Conservation (phyloP, 306 rosid species). For the Sindora glabra region DNA sequence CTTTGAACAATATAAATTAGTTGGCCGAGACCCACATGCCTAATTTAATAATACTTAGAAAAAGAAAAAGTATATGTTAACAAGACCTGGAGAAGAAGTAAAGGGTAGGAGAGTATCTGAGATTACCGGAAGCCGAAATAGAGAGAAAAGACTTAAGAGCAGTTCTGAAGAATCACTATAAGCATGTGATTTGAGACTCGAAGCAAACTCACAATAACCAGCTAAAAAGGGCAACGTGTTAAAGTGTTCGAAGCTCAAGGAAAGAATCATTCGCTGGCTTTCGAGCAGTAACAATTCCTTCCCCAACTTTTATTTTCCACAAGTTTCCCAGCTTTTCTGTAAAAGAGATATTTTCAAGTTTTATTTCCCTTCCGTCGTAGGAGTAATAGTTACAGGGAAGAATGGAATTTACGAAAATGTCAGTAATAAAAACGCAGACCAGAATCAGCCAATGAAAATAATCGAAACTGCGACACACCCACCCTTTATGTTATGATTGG, state of each 20-base stretch:
- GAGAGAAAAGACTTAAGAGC: not conserved
- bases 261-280: slow-evolving; percentile 36
- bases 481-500: no score
- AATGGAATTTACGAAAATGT: not conserved
- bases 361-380: not conserved
- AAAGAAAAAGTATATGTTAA: not conserved
- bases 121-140: slow-evolving; percentile 27
- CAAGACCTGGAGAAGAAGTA: not conserved
- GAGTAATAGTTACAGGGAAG: no score
- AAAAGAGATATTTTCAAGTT: not conserved
- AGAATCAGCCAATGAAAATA: no score
- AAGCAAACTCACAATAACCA: not conserved
- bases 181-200: slow-evolving; percentile 12
- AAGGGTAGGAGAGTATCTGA: slow-evolving; percentile 11
- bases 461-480: not conserved
- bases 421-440: no score
- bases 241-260: slow-evolving; percentile 27
- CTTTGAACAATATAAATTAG: slow-evolving; percentile 14
- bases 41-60: slow-evolving; percentile 3
- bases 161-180: not conserved
- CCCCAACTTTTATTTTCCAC: not conserved
- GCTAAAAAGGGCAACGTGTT: not conserved
- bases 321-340: not conserved
- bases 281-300: slow-evolving; percentile 1
- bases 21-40: slow-evolving; percentile 33